Evolutionary conservation across 768 basidiomycete genomes (phyloP), one percentile per base, ranked within the genome.

Genomic region (Pleurotus citrinopileatus): DNA sequence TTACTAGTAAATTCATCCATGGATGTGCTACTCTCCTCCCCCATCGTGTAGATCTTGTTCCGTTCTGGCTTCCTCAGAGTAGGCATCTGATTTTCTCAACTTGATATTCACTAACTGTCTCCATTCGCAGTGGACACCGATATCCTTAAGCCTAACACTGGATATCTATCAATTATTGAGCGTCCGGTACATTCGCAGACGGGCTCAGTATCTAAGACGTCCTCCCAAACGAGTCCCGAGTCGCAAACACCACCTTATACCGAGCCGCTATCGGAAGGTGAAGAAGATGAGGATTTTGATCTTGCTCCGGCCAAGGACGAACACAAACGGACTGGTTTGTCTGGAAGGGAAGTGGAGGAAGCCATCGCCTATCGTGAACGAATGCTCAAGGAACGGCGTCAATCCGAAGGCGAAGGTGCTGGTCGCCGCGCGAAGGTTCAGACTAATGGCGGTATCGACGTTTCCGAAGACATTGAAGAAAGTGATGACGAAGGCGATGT

Each of bases 31-130:
- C 94, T 1, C 77, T 98, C 0, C 71, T 98, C 8, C 94, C 95
- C 17, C 83, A 91, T 62, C 88, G 96, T 29, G 95, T 98, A 42
- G 91, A 98, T 63, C 80, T 99, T 20, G 90, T 99, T 29, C 97
- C 97, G 4, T 99, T 98, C 78, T 99, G 97, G 97, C 81, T 95
- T 4, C 95, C 95, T 4, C 95, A 98, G 67, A 97, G 90, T 91
- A 67, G 36, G 80, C 61, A 52, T 37, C 32, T 26, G 43, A 34
- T 34, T 10, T 46, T 44, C 38, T 28, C 42, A 29, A 32, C 1
- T 48, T 19, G 27, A 45, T 28, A 43, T 44, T 25, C 10, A 29
- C 40, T 42, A 29, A 56, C 37, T 55, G 26, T 23, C 32, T 26
- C 15, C 29, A 42, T 42, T 45, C 48, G 28, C 38, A 92, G 90